These are phyloP conservation scores for Zygnema circumcarinatum DNA, from an alignment of 139 green algal genomes.

Conservation along the genomic window DNA sequence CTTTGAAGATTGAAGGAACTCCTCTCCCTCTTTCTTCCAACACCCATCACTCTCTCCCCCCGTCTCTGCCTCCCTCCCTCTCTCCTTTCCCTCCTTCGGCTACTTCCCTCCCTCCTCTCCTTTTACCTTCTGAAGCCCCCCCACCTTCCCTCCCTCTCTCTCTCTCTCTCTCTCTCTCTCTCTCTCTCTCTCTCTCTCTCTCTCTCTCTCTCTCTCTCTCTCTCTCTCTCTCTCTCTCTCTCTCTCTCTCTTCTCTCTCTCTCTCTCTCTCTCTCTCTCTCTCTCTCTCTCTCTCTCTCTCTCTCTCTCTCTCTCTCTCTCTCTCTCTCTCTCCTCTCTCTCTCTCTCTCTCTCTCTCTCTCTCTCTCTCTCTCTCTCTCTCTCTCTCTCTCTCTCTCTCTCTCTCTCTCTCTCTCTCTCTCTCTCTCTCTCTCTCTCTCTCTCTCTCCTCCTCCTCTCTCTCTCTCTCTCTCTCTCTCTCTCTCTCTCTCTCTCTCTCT, in stretches of 20 bases:
- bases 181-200: neutral
- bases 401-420: neutral
- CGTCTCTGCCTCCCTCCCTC: neutral
- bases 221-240: neutral
- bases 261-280: neutral
- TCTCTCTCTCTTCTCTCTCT: neutral
- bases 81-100: no score
- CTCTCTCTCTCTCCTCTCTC: no score
- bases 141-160: neutral
- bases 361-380: no score
- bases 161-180: neutral
- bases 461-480: no score
- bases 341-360: no score
- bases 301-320: no score
- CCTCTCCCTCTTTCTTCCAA: neutral
- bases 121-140: no score
- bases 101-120: no score
- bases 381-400: no score
- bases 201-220: no score
- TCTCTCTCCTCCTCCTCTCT: neutral
- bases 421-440: neutral
- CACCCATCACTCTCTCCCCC: neutral
- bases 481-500: no score
- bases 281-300: no score
- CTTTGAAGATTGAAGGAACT: neutral